These are phyloP conservation scores for Neoscytalidium dimidiatum DNA, from an alignment of 2,329 filamentous ascomycete genomes.

Conservation along the genomic window DNA sequence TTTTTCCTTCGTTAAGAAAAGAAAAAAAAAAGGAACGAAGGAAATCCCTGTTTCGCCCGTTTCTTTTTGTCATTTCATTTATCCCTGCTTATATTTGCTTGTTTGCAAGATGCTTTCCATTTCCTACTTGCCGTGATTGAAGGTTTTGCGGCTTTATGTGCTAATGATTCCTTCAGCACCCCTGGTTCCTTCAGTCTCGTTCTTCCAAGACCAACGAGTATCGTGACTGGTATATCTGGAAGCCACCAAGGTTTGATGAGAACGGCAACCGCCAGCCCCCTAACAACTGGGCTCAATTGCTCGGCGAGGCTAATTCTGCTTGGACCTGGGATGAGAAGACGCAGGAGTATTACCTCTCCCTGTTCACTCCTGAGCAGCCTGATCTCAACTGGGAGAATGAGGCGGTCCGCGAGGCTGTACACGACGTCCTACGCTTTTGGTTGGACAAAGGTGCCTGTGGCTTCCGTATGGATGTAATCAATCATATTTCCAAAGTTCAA, in stretches of 20 bases:
- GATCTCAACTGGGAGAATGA: constrained; percentile 53
- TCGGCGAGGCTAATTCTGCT: constrained; percentile 41
- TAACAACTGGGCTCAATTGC: constrained; percentile 52
- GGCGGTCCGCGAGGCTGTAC: constrained; percentile 46
- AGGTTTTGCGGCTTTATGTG: not conserved
- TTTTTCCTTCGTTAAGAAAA: not conserved
- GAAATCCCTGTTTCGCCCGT: no score
- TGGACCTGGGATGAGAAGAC: constrained; percentile 51
- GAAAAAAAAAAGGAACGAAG: no score
- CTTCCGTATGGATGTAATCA: constrained; percentile 53
- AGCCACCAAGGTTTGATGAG: constrained; percentile 55
- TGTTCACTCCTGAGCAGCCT: constrained; percentile 50
- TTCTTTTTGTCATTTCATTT: no score
- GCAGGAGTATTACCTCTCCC: constrained; percentile 49
- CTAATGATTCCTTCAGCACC: constrained; percentile 50
- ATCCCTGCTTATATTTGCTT: no score
- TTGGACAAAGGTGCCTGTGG: constrained; percentile 49
- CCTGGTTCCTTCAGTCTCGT: constrained; percentile 70
- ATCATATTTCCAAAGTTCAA: constrained; percentile 49
- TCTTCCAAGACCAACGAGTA: constrained; percentile 64
- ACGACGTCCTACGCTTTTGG: constrained; percentile 52
- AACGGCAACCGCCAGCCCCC: constrained; percentile 59
- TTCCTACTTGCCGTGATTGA: no score
- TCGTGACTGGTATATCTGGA: constrained; percentile 73
- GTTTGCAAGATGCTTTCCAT: no score